Evolutionary conservation across 2,329 filamentous ascomycete genomes (phyloP), one percentile per base, ranked within the genome.

Genomic region (Tetracladium maxilliforme): DNA sequence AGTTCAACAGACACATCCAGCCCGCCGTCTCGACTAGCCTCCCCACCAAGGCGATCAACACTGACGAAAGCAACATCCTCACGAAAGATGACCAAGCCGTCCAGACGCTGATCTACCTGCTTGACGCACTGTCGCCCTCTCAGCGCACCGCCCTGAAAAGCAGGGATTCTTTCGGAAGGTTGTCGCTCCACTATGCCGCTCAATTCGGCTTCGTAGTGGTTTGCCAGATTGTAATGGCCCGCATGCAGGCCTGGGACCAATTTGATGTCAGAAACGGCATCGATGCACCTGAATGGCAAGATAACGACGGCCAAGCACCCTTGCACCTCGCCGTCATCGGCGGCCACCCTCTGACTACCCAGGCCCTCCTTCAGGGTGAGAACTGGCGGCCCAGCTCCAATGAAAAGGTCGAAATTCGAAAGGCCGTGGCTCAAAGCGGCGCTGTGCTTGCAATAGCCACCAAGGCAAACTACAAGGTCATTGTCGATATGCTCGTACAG

Each of bases 151-250:
- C 77, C 0, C 56, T 95, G 8, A 57, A 65, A 24, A 66, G 68
- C 9, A 71, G 65, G 30, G 87, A 95, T 49, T 64, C 72, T 0
- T 79, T 87, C 31, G 86, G 83, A 4, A 77, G 87, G 5, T 64
- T 87, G 10, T 84, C 87, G 2, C 61, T 95, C 8, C 87, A 95
- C 47, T 94, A 94, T 44, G 84, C 84, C 4, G 87, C 90, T 0
- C 84, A 95, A 45, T 93, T 92, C 44, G 90, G 90, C 3, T 84
- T 94, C 39, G 80, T 90, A 4, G 70, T 83, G n/a, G 75, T 94
- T 7, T 93, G 83, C 43, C 68, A 92, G 43, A 64, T 86, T 14
- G 67, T 95, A 36, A 86, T 94, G 55, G 72, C 76, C 34, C 76
- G 78, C 40, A 86, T 98, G 73, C 80, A 87, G 44, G 65, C 73